These are phyloP conservation scores for Venturia effusa DNA, from an alignment of 2,329 filamentous ascomycete genomes.

Conservation along the genomic window DNA sequence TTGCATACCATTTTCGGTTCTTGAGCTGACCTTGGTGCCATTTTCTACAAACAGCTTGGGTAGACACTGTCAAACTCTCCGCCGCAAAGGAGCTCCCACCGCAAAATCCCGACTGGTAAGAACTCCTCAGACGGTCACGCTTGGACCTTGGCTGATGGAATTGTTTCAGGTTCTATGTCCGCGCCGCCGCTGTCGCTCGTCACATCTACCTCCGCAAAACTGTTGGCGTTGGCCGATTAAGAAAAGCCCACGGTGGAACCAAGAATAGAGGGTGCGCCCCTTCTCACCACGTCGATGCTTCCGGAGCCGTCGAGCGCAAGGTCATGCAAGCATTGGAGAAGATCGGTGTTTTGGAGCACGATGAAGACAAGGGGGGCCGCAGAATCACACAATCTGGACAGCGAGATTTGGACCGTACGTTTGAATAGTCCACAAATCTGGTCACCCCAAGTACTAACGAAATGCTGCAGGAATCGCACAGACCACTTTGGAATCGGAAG, in stretches of 20 bases:
- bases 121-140: slow-evolving; percentile 18
- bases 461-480: slow-evolving; percentile 8
- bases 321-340: slow-evolving; percentile 96
- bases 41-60: slow-evolving; percentile 63
- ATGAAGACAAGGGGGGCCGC: slow-evolving; percentile 97
- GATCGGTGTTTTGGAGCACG: slow-evolving; percentile 95
- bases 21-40: slow-evolving; percentile 11
- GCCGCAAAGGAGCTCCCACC: slow-evolving; percentile 81
- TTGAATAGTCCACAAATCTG: background rate
- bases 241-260: slow-evolving; percentile 81
- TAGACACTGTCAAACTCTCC: slow-evolving; percentile 98
- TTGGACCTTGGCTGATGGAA: background rate
- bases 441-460: background rate
- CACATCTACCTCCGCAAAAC: slow-evolving; percentile 99
- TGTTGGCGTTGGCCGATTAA: slow-evolving; percentile 93
- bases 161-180: slow-evolving; percentile 53
- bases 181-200: slow-evolving; percentile 88
- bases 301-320: slow-evolving; percentile 93
- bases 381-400: slow-evolving; percentile 96
- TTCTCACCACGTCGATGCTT: slow-evolving; percentile 91
- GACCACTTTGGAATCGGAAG: slow-evolving; percentile 11
- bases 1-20: slow-evolving; percentile 14
- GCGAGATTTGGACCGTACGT: slow-evolving; percentile 82
- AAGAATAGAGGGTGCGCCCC: slow-evolving; percentile 95
- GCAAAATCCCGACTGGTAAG: slow-evolving; percentile 97